phyloP scores from a whole-genome alignment of 257 asterid genomes.

The Solanum lycopersicoides region DNA sequence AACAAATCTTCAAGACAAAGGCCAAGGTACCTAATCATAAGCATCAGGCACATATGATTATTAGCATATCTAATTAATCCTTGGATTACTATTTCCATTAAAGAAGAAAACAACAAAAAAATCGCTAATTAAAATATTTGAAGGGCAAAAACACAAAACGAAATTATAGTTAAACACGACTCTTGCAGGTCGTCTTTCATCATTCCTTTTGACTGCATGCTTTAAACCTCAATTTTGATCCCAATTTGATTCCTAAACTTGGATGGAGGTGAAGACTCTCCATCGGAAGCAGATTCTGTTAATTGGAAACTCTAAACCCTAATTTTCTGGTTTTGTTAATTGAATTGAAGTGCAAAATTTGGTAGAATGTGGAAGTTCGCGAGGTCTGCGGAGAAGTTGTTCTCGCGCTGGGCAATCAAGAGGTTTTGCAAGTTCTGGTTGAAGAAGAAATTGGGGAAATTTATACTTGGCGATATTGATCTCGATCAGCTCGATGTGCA shows the following conservation, averaged over 20 bases:
- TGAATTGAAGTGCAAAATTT: neutral
- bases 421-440: conserved; percentile 75
- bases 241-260: neutral
- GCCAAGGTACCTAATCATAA: neutral
- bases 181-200: neutral
- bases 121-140: neutral
- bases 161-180: neutral
- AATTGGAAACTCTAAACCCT: neutral
- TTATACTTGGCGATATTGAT: conserved; percentile 91
- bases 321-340: neutral
- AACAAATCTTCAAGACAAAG: neutral
- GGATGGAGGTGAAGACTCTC: neutral
- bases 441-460: conserved; percentile 94
- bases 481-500: conserved; percentile 95
- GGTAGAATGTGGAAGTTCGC: conserved; percentile 73
- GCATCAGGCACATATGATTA: neutral
- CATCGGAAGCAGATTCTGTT: neutral
- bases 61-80: neutral
- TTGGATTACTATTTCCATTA: neutral
- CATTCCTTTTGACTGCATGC: neutral
- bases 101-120: neutral
- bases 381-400: conserved; percentile 94
- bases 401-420: conserved; percentile 96
- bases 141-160: neutral
- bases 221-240: neutral